phyloP scores from a whole-genome alignment of 768 basidiomycete species.

The Pulveroboletus sp. region DNA sequence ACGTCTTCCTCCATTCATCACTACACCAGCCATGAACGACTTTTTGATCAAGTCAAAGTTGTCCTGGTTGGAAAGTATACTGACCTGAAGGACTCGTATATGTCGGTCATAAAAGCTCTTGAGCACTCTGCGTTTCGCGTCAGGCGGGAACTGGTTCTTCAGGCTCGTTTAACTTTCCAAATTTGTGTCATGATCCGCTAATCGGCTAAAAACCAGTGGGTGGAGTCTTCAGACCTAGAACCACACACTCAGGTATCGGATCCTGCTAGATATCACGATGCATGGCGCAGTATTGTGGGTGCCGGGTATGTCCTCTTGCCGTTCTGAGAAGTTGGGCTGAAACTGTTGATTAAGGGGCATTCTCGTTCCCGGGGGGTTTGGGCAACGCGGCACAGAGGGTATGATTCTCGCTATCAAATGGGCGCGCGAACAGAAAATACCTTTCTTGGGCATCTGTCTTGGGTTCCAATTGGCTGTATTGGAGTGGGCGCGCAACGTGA shows the following conservation, averaged over 20 bases:
- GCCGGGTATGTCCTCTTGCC: conserved; percentile 57
- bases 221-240: conserved; percentile 91
- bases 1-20: conserved; percentile 1
- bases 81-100: conserved; percentile 94
- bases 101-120: conserved; percentile 94
- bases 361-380: conserved; percentile 96
- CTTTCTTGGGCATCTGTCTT: conserved; percentile 94
- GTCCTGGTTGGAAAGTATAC: conserved; percentile 98
- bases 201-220: conserved; percentile 60
- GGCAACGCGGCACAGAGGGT: conserved; percentile 88
- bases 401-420: conserved; percentile 99
- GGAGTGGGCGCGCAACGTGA: conserved; percentile 88
- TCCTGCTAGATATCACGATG: conserved; percentile 90
- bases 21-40: conserved; percentile 75
- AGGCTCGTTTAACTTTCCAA: conserved; percentile 45
- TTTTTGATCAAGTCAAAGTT: conserved; percentile 85
- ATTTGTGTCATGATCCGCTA: conserved; percentile 1
- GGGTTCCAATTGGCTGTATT: conserved; percentile 97
- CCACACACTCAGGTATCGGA: conserved; percentile 69
- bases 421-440: conserved; percentile 90
- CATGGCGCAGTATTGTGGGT: conserved; percentile 88
- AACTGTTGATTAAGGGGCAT: conserved; percentile 61
- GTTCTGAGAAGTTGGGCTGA: conserved; percentile 10
- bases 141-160: conserved; percentile 73
- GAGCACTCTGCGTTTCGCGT: conserved; percentile 97